Evolutionary conservation across 1,284 basidiomycete genomes (phyloP), one percentile per base, ranked within the genome.

Genomic region (Apiotrichum brassicae): DNA sequence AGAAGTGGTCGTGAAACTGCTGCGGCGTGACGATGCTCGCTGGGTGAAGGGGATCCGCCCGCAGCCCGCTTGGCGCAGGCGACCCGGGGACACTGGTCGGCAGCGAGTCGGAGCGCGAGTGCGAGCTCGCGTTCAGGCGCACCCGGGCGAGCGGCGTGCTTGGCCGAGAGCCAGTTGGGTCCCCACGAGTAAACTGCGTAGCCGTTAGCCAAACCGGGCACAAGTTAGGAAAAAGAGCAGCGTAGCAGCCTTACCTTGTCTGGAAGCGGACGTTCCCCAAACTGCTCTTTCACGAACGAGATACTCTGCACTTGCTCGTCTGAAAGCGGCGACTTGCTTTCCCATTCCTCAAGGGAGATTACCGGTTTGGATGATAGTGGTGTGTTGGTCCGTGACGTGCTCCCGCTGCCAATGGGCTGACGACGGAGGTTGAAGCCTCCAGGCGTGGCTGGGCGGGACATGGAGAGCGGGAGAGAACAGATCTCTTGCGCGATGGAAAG

Each of bases 1-100:
- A 79, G 68, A 91, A 92, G 84, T 90, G 94, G 73, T 95, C 92
- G 64, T 92, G 89, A 72, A 95, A 94, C 60, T 93, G 87, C 62
- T 95, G 88, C 0, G 89, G 84, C 0, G 88, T 92, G 54, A 84
- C 80, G 38, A 97, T 82, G 73, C 65, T 82, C 78, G 24, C n/a
- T 1, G 61, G 65, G 49, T 63, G 71, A 33, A 68, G 63, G 14
- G 65, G 62, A 44, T 71, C 74, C 44, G 54, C 43, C 45, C 23
- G 50, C 68, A 33, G 72, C 66, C 54, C 63, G 23, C 63, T 39
- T 26, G 48, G 50, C 1, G 19, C 45, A 2, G 55, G 51, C 1
- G 54, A 49, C 4, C 40, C 49, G 26, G 56, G 56, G 3, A 38
- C 30, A 14, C 59, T 51, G n/a, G 54, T 49, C n/a, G 51, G 48